Percentiles rank a stretch among this genome's conserved stretches.
Evolutionary conservation across 768 basidiomycete genomes (phyloP).

Genomic region (Boletus vermiculosoides): DNA sequence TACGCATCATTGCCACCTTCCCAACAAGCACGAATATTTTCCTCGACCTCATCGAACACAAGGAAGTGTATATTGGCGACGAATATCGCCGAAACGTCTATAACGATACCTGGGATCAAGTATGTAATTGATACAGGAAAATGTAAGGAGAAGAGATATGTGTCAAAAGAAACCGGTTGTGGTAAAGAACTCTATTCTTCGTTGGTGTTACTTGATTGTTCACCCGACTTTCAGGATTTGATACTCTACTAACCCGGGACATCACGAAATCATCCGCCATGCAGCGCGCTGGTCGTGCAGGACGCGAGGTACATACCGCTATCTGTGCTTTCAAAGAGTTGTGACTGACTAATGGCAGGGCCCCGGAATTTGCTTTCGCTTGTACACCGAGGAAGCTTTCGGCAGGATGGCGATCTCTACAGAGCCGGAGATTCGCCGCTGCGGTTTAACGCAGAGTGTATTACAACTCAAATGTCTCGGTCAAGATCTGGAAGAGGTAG

Average conservation of each 20-base stretch:
- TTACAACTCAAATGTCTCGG: conserved; percentile 85
- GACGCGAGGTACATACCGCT: conserved; percentile 66
- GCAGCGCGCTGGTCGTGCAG: conserved; percentile 95
- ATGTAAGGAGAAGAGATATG: conserved; percentile 90
- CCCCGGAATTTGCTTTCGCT: conserved; percentile 81
- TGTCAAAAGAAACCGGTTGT: conserved; percentile 67
- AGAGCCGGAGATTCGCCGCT: conserved; percentile 89
- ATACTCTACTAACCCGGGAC: conserved; percentile 77
- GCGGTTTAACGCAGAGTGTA: conserved; percentile 77
- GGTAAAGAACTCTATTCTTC: conserved; percentile 38
- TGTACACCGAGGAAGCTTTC: conserved; percentile 87
- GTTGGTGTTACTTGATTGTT: neutral
- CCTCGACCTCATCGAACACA: conserved; percentile 56
- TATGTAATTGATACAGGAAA: conserved; percentile 97
- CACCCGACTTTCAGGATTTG: conserved; percentile 61
- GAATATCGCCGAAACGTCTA: conserved; percentile 97
- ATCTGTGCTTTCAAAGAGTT: neutral
- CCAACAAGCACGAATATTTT: conserved; percentile 79
- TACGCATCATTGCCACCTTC: conserved; percentile 81
- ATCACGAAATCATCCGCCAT: conserved; percentile 89
- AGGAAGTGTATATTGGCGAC: conserved; percentile 95
- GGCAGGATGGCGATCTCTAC: conserved; percentile 59
- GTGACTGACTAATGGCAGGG: conserved; percentile 44
- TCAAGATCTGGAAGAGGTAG: conserved; percentile 75
- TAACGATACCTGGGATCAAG: conserved; percentile 93